Evolutionary conservation across 2,329 filamentous ascomycete species (phyloP).

Genomic region (Fusarium verrucosum): DNA sequence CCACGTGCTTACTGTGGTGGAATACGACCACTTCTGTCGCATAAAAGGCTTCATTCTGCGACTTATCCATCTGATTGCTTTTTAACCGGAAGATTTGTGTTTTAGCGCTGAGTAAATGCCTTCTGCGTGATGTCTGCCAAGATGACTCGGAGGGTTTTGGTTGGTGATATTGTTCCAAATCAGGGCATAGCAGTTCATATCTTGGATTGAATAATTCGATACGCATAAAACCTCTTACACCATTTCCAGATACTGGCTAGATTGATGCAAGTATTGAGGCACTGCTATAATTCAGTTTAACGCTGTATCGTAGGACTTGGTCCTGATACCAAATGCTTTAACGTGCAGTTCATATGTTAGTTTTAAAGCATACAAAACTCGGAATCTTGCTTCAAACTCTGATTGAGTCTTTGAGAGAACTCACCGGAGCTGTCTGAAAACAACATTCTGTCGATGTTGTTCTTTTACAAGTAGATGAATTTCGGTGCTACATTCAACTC

Average conservation of each 20-base stretch:
- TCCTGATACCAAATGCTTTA: neutral
- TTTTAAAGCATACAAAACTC: too few relatives aligned
- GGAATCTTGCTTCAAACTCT: too few relatives aligned
- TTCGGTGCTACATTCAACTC: too few relatives aligned
- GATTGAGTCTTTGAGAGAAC: too few relatives aligned
- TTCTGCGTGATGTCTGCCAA: neutral
- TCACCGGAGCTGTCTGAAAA: too few relatives aligned
- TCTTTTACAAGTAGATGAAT: too few relatives aligned
- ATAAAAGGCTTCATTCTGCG: neutral
- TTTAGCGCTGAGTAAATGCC: neutral
- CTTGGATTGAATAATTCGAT: too few relatives aligned
- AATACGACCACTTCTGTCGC: neutral
- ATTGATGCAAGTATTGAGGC: neutral
- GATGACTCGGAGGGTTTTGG: neutral
- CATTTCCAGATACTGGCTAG: neutral
- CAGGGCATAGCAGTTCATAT: neutral
- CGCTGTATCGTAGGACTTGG: neutral
- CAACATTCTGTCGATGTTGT: too few relatives aligned
- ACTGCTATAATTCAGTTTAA: neutral
- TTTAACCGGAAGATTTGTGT: neutral
- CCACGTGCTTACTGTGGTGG: neutral
- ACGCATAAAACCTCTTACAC: too few relatives aligned
- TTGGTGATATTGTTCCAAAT: neutral
- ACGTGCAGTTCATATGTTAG: too few relatives aligned
- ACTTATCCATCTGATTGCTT: neutral